Conservation (phyloP, 2,329 filamentous ascomycete genomes). For the Clonostachys rosea region DNA sequence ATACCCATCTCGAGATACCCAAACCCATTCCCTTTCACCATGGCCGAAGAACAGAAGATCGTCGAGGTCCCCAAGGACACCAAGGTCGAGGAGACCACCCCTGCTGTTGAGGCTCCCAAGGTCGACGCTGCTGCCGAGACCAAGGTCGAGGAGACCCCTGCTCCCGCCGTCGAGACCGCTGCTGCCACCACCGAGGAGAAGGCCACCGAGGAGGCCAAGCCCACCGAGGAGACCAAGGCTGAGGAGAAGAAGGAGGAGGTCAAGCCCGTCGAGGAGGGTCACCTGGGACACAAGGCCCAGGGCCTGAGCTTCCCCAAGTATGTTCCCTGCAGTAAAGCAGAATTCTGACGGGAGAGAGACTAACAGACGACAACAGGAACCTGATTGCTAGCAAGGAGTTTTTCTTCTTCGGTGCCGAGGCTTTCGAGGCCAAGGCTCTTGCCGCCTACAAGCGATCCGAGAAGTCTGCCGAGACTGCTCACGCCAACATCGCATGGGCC, state of each 20-base stretch:
- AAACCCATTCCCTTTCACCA: slow-evolving; percentile 41
- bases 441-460: slow-evolving; percentile 78
- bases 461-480: slow-evolving; percentile 71
- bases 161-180: slow-evolving; percentile 20
- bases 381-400: slow-evolving; percentile 89
- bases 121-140: slow-evolving; percentile 18
- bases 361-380: slow-evolving; percentile 51
- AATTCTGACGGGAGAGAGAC: not conserved
- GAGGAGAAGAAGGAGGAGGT: slow-evolving; percentile 44
- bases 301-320: slow-evolving; percentile 83
- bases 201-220: slow-evolving; percentile 35
- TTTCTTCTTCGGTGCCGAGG: slow-evolving; percentile 79
- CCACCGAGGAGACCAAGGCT: slow-evolving; percentile 35
- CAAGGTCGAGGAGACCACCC: slow-evolving; percentile 30
- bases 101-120: slow-evolving; percentile 23
- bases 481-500: slow-evolving; percentile 84
- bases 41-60: slow-evolving; percentile 73
- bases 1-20: slow-evolving; percentile 6
- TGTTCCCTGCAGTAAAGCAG: slow-evolving; percentile 27
- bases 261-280: slow-evolving; percentile 76
- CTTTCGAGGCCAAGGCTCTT: slow-evolving; percentile 71
- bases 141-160: slow-evolving; percentile 14
- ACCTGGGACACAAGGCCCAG: slow-evolving; percentile 84
- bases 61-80: slow-evolving; percentile 52
- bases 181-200: slow-evolving; percentile 32